Evolutionary conservation across 139 green algal species (phyloP).

Genomic region (Volvox reticuliferus): DNA sequence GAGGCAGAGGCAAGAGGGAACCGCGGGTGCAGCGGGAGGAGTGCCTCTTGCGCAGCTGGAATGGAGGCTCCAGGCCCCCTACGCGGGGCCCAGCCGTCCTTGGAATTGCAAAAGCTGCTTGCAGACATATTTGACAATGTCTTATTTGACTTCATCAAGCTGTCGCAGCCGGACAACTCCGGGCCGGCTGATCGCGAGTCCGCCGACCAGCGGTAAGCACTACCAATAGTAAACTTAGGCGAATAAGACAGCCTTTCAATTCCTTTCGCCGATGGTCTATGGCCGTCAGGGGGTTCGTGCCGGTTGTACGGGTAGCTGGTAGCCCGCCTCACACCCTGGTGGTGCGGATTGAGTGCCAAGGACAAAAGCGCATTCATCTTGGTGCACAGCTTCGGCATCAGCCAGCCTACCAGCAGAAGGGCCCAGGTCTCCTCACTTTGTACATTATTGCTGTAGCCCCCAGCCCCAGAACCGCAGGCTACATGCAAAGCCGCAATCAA

Average conservation of each 20-base stretch:
- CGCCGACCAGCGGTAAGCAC: constrained; percentile 37
- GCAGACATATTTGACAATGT: constrained; percentile 6
- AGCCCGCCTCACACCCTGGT: too few relatives aligned
- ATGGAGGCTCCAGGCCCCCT: constrained; percentile 17
- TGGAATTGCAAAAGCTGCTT: constrained; percentile 26
- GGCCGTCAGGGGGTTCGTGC: too few relatives aligned
- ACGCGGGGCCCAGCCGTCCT: neutral
- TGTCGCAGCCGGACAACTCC: neutral
- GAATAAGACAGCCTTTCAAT: neutral
- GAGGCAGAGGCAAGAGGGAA: constrained; percentile 9
- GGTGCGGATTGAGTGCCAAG: too few relatives aligned
- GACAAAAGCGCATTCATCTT: too few relatives aligned
- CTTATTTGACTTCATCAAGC: constrained; percentile 18
- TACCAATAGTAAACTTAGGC: neutral
- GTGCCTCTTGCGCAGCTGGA: neutral
- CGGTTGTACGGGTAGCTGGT: too few relatives aligned
- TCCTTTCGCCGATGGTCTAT: too few relatives aligned
- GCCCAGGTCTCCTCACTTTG: too few relatives aligned
- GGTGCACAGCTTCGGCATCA: too few relatives aligned
- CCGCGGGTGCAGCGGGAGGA: neutral
- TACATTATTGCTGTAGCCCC: too few relatives aligned
- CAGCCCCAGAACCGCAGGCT: too few relatives aligned
- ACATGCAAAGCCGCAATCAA: too few relatives aligned
- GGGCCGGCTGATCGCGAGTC: constrained; percentile 15
- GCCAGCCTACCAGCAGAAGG: too few relatives aligned